Percentiles rank a stretch among this genome's conserved stretches.
Conservation (phyloP, 306 rosid species). For the apple (Malus domestica) region ASM211411v1 NC_041792.1:27769407-27769906, state of each 20-base stretch:
- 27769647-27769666: neutral
- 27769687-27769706: neutral
- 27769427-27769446: too few relatives aligned
- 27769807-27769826: neutral
- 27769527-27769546: neutral
- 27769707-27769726: neutral
- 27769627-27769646: neutral
- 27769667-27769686: neutral
- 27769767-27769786: neutral
- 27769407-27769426: too few relatives aligned
- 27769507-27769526: neutral
- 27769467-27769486: neutral
- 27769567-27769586: neutral
- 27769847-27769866: too few relatives aligned
- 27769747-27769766: constrained; percentile 10
- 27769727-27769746: constrained; percentile 3
- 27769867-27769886: too few relatives aligned
- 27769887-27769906: too few relatives aligned
- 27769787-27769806: too few relatives aligned
- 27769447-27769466: neutral
- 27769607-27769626: too few relatives aligned
- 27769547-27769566: neutral
- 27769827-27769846: too few relatives aligned
- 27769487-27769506: neutral
- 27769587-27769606: neutral